Conservation (phyloP, 805 yeast genomes). For the Ogataea wickerhamii region DNA sequence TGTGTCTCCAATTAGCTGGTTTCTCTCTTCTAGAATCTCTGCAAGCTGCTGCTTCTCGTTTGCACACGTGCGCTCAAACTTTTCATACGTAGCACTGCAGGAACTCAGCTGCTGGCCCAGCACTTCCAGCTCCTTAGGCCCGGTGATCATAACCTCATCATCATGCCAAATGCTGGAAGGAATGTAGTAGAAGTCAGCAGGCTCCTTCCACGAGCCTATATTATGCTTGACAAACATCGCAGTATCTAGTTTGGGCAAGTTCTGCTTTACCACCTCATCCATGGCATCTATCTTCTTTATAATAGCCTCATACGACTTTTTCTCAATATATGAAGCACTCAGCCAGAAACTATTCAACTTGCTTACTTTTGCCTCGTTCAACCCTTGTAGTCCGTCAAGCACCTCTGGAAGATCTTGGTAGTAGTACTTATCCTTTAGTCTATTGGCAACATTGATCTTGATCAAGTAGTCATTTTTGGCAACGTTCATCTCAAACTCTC, state of each 20-base stretch:
- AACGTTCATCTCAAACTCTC: constrained; percentile 76
- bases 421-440: constrained; percentile 87
- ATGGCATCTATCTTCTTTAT: constrained; percentile 45
- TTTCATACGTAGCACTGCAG: constrained; percentile 37
- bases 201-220: constrained; percentile 72
- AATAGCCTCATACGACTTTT: constrained; percentile 40
- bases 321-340: constrained; percentile 59
- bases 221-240: constrained; percentile 94
- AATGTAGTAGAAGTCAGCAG: constrained; percentile 75
- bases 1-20: constrained; percentile 30
- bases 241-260: constrained; percentile 70
- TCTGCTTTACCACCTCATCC: constrained; percentile 58
- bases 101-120: constrained; percentile 49
- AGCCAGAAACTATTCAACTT: constrained; percentile 67
- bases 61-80: constrained; percentile 39
- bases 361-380: constrained; percentile 74
- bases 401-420: constrained; percentile 92
- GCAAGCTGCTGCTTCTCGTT: constrained; percentile 50
- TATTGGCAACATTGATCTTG: constrained; percentile 77
- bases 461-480: constrained; percentile 84
- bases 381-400: constrained; percentile 77
- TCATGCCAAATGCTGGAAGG: constrained; percentile 98
- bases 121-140: constrained; percentile 52
- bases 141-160: constrained; percentile 69
- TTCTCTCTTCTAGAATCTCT: constrained; percentile 34